Base-by-base conservation (phyloP, 495 filamentous ascomycete species). In the Cladorrhinum samala region DNA sequence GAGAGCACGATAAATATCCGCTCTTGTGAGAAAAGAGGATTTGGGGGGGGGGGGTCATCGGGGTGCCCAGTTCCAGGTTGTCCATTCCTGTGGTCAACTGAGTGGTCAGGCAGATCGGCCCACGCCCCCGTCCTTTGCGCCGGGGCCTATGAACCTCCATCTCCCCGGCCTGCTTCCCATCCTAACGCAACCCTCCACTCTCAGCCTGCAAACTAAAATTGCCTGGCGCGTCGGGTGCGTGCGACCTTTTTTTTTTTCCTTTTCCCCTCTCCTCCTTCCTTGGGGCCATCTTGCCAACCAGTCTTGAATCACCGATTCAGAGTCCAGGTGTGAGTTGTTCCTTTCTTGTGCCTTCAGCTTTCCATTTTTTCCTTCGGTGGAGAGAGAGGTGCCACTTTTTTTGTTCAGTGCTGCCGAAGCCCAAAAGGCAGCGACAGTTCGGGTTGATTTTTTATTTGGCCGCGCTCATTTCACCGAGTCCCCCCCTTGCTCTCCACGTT, bases 41-140 rank as follows among this genome's bases (percentile, higher is more conserved):
- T n/a, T n/a, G n/a, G n/a, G n/a, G n/a, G n/a, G n/a, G n/a, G n/a
- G n/a, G n/a, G n/a, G n/a, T n/a, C n/a, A n/a, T n/a, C n/a, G n/a
- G n/a, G n/a, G n/a, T n/a, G n/a, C n/a, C n/a, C n/a, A n/a, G n/a
- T n/a, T n/a, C n/a, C n/a, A n/a, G n/a, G n/a, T n/a, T n/a, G n/a
- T n/a, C n/a, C n/a, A n/a, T n/a, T 33, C 27, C 11, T 33, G 27
- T 33, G 27, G 27, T 33, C 27, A 33, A 33, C 27, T 6, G n/a
- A 17, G 7, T n/a, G 39, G 60, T 59, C 55, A 55, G 56, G 61
- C 61, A 52, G 65, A 66, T 67, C 66, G 64, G 67, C 61, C 66
- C 66, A 66, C 61, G 61, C 42, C 54, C 52, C 61, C 57, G 57
- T 58, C 58, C 57, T 61, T 66, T 60, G 53, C 58, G 59, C 59